Evolutionary conservation across 805 yeast species (phyloP), one percentile per base, ranked within the genome.

Genomic region (Suhomyces faveliae): DNA sequence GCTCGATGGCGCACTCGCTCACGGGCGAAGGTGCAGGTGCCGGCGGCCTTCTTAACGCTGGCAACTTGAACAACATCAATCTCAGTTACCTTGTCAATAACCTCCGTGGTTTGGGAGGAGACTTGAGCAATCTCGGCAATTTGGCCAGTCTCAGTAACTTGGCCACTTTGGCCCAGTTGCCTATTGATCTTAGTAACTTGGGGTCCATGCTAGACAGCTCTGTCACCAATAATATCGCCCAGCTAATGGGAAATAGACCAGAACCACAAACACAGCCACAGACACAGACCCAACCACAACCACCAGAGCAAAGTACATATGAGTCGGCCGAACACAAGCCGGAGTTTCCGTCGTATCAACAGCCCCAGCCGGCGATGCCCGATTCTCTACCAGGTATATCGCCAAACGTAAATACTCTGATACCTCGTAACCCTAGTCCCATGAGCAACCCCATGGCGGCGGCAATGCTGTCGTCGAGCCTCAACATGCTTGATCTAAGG

Each of bases 401-500:
- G 1, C 61, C 62, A 11, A 60, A 61, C 45, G 39, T 42, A 12
- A 54, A 55, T 30, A 52, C 58, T 24, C 52, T 42, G 48, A 45
- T 42, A 53, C 48, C 44, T 4, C 12, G 44, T 1, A 42, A 42
- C 13, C 38, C 44, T 25, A 42, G 44, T 19, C 44, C 38, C n/a
- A 41, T 50, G 37, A 50, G 45, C 41, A 48, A 46, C 35, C 55
- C 56, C 11, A 25, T 40, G 42, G 35, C 42, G 19, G 44, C 17
- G 42, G 48, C 38, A 30, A 35, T 44, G 48, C 35, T 11, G 42
- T 33, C 20, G 13, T 25, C 45, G 21, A 66, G 61, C 46, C 68
- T 87, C 42, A 87, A 88, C 64, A 72, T 87, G 78, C 70, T 86
- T 25, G 97, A 92, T 64, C 70, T 92, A 51, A 78, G 85, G 56